A percentile compares a stretch with the other conserved stretches of the same genome.
phyloP scores from a whole-genome alignment of 2,329 filamentous ascomycete genomes.

The Aureobasidium vineae region DNA sequence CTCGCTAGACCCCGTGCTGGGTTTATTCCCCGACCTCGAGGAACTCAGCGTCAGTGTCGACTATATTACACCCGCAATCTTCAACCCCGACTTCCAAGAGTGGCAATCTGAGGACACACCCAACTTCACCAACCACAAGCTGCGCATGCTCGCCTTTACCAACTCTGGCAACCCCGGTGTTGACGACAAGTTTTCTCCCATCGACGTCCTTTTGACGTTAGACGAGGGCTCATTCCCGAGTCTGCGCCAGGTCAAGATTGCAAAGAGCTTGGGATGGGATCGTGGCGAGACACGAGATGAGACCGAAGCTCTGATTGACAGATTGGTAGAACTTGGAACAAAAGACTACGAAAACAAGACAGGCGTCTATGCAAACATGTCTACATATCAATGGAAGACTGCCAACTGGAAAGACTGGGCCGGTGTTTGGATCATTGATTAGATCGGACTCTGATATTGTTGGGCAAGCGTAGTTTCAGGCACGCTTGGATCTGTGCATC shows the following conservation, averaged over 20 bases:
- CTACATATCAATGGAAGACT: constrained; percentile 25
- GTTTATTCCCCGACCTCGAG: constrained; percentile 42
- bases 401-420: constrained; percentile 29
- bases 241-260: constrained; percentile 42
- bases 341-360: constrained; percentile 41
- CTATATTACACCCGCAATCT: constrained; percentile 46
- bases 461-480: neutral
- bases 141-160: constrained; percentile 43
- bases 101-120: neutral
- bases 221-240: constrained; percentile 44
- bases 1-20: constrained; percentile 44
- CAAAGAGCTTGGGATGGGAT: constrained; percentile 44
- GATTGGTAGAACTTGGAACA: constrained; percentile 40
- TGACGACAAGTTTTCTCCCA: constrained; percentile 42
- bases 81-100: constrained; percentile 35
- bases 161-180: constrained; percentile 41
- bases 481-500: constrained; percentile 16
- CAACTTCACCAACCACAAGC: constrained; percentile 33
- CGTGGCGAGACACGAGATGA: constrained; percentile 37
- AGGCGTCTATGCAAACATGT: constrained; percentile 28
- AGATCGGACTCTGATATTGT: neutral
- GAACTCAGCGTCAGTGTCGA: constrained; percentile 47
- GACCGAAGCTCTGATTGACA: constrained; percentile 42
- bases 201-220: constrained; percentile 45
- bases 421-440: constrained; percentile 30